Evolutionary conservation across 2,329 filamentous ascomycete genomes (phyloP).

Genomic region (Tolypocladium paradoxum): DNA sequence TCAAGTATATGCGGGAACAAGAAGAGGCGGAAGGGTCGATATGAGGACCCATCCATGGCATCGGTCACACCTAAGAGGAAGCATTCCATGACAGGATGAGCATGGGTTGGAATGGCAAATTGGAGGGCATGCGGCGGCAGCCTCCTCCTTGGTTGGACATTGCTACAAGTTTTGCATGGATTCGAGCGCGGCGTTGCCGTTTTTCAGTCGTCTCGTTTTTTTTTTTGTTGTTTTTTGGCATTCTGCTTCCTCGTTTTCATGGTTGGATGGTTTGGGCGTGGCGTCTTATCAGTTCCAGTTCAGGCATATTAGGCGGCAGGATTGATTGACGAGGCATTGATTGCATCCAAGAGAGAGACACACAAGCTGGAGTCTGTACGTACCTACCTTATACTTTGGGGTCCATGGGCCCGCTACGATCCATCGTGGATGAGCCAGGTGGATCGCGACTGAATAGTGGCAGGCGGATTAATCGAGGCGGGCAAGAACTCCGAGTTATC

Average conservation of each 20-base stretch:
- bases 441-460: background rate
- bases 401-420: background rate
- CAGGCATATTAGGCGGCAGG: background rate
- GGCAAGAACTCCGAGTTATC: background rate
- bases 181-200: background rate
- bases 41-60: background rate
- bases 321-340: background rate
- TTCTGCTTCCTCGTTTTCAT: background rate
- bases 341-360: background rate
- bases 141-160: background rate
- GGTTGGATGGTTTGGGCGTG: background rate
- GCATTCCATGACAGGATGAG: background rate
- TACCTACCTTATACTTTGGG: too few relatives aligned
- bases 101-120: too few relatives aligned
- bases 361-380: background rate
- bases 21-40: slow-evolving; percentile 37
- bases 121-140: background rate
- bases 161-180: background rate
- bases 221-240: too few relatives aligned
- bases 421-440: background rate
- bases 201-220: background rate
- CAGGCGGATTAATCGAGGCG: background rate
- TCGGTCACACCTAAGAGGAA: background rate
- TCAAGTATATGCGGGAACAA: slow-evolving; percentile 81
- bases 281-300: background rate